Base-by-base conservation (phyloP, 2,329 filamentous ascomycete genomes). In the Biscogniauxia marginata region DNA sequence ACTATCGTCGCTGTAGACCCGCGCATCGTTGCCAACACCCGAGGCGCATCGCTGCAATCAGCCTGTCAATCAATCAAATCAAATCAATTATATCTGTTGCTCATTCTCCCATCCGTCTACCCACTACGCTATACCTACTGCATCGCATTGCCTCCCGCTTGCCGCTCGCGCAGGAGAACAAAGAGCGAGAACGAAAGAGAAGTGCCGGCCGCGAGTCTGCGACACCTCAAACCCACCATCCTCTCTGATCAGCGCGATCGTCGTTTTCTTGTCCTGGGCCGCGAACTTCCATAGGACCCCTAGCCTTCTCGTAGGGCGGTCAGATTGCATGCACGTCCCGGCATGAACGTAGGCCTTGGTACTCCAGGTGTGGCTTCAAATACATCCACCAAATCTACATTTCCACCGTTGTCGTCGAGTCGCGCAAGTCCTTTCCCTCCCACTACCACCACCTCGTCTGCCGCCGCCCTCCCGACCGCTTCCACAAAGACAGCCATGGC, bases 401-500 rank as follows among this genome's bases (percentile, higher is more conserved):
- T 65, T 54, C 60, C 59, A 54, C 53, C 63, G 58, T 62, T 67
- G 60, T 65, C 60, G 49, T 63, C 63, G 49, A 64, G 49, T 58
- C 67, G 63, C 59, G 60, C 63, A 39, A 65, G 60, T 59, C 54
- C 62, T 25, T 64, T 65, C 39, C 55, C 61, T 49, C 46, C 62
- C 18, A 54, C 61, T 49, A 53, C 60, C 47, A 25, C 60, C 50
- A 25, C 60, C 20, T 18, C 54, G 19, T 20, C 61, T 18, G 53
- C 62, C 49, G 52, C 60, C 49, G 30, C 60, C 50, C 21, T 60
- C 21, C 18, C 54, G 21, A 25, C 54, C 16, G 49, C 50, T 25
- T 48, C 64, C 25, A 58, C 58, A 39, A 72, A 70, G 54, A 68
- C 67, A 57, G 66, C 70, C 60, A 82, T 83, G 79, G 73, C 78